phyloP scores from a whole-genome alignment of 2,329 filamentous ascomycete genomes.

The Xylaria sp. region DNA sequence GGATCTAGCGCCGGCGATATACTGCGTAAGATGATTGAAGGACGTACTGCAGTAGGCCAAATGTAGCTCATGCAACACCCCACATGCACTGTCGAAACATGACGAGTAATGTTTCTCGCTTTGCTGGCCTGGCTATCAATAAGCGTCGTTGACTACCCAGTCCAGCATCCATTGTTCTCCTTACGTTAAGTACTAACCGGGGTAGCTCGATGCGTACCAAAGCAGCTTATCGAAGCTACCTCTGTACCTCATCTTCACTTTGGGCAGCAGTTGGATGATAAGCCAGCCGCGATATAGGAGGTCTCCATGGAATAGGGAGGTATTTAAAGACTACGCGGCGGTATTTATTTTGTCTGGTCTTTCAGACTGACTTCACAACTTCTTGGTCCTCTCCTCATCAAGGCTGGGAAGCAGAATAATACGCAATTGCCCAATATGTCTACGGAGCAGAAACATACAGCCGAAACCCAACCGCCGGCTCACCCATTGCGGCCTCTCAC shows the following conservation, averaged over 20 bases:
- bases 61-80: constrained; percentile 16
- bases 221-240: constrained; percentile 29
- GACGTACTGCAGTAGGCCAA: constrained; percentile 13
- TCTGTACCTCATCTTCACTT: constrained; percentile 15
- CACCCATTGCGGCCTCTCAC: constrained; percentile 49
- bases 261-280: constrained; percentile 22
- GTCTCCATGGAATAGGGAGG: constrained; percentile 16
- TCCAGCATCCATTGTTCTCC: neutral
- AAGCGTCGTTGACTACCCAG: neutral
- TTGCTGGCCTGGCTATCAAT: constrained; percentile 19
- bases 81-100: constrained; percentile 26
- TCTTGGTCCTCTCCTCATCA: neutral
- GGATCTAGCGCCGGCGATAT: constrained; percentile 33
- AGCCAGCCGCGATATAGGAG: constrained; percentile 26
- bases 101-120: constrained; percentile 13
- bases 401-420: neutral
- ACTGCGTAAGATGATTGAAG: neutral
- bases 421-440: constrained; percentile 22
- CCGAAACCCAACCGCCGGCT: constrained; percentile 22
- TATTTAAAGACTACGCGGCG: constrained; percentile 15
- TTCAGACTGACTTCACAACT: constrained; percentile 6
- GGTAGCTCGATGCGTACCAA: constrained; percentile 10
- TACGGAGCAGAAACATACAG: constrained; percentile 18
- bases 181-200: constrained; percentile 5
- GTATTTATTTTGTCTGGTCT: constrained; percentile 9